Evolutionary conservation across 2,329 filamentous ascomycete species (phyloP).

Genomic region (Xylogone sp.): DNA sequence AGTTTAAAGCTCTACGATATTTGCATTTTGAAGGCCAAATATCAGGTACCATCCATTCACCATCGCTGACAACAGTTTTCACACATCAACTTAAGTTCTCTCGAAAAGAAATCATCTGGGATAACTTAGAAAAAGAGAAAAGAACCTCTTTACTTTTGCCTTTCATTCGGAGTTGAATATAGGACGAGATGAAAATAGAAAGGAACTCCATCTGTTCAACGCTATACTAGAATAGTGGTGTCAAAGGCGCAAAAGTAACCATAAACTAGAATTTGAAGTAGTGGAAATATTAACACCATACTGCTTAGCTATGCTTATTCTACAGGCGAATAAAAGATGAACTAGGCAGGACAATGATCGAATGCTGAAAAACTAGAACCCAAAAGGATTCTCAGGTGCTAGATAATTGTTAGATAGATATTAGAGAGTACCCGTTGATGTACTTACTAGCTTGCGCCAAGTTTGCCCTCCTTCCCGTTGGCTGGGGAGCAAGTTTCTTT

Average conservation of each 20-base stretch:
- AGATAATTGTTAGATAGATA: conserved; percentile 12
- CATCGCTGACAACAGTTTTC: no score
- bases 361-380: conserved; percentile 47
- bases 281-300: conserved; percentile 18
- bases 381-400: conserved; percentile 70
- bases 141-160: no score
- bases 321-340: conserved; percentile 21
- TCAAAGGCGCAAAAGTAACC: neutral
- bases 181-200: no score
- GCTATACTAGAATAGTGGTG: neutral
- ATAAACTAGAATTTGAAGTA: neutral
- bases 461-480: conserved; percentile 87
- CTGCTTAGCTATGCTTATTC: conserved; percentile 24
- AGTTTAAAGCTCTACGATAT: no score
- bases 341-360: conserved; percentile 18
- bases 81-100: no score
- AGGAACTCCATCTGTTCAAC: neutral
- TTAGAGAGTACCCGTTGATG: conserved; percentile 1
- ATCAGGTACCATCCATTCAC: no score
- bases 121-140: no score
- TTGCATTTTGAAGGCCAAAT: no score
- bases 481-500: conserved; percentile 78
- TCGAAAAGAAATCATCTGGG: no score
- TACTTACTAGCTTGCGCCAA: conserved; percentile 93
- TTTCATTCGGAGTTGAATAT: no score